A percentile compares a stretch with the other conserved stretches of the same genome.
These are phyloP conservation scores for Xylaria sp. DNA, from an alignment of 2,329 filamentous ascomycete species.

Conservation along the genomic window DNA sequence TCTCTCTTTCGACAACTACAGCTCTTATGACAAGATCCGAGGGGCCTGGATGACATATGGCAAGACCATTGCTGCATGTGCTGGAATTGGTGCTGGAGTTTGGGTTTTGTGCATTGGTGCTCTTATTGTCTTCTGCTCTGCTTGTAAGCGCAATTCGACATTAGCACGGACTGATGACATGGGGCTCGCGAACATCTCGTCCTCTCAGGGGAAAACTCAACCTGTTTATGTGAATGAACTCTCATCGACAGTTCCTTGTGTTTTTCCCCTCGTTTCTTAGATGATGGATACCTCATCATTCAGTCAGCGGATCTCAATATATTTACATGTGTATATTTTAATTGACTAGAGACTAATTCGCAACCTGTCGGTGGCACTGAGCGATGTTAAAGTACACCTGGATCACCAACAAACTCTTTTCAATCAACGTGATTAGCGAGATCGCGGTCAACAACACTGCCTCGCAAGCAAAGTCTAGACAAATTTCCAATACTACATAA, in stretches of 20 bases:
- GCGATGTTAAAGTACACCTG: background rate
- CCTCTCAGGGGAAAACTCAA: background rate
- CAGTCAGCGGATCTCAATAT: background rate
- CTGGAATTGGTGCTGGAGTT: constrained; percentile 55
- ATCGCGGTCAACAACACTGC: background rate
- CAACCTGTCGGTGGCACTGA: background rate
- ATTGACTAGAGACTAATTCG: background rate
- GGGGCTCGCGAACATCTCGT: constrained; percentile 40
- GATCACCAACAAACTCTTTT: background rate
- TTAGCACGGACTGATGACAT: constrained; percentile 38
- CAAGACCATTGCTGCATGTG: constrained; percentile 52
- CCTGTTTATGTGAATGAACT: background rate
- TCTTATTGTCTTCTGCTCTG: constrained; percentile 53
- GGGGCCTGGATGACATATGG: constrained; percentile 45
- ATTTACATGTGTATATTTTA: no score
- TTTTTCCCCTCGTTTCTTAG: background rate
- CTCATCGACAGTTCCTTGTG: background rate
- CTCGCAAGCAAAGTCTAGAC: background rate
- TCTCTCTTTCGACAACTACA: constrained; percentile 42
- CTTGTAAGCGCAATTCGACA: constrained; percentile 45
- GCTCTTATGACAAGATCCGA: constrained; percentile 29
- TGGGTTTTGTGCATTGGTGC: constrained; percentile 56
- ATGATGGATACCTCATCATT: background rate
- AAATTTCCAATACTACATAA: background rate
- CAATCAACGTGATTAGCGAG: background rate